Base-by-base conservation (phyloP, 306 rosid species). In the Senna tora region DNA sequence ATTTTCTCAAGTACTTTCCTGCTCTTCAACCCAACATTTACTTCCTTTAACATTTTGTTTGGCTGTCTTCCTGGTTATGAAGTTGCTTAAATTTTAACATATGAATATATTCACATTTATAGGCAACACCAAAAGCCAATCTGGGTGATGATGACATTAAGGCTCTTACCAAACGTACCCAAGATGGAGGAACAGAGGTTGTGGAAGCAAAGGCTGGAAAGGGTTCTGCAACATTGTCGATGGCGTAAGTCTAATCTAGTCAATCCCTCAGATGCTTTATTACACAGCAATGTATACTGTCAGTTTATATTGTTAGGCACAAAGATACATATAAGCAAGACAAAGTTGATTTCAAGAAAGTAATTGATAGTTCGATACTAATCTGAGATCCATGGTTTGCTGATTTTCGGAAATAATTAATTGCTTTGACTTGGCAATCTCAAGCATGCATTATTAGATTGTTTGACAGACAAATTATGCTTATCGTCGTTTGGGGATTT, bases 131-230 rank as follows among this genome's bases (percentile, higher is more conserved):
- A 4, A 62, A 77, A 71, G 96, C 90, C 79, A 94, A 91, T 88
- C 81, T 94, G 61, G 75, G 78, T 32, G 86, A 86, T 76, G 96
- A 88, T 22, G 77, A 50, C 7, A 83, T 94, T 67, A 56, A 16
- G 62, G 96, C 92, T 82, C 92, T 94, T 53, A 94, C 99, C 55
- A 86, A 89, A 87, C 82, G 99, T 72, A 91, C 99, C 12, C 99
- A 94, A 73, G 99, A 94, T 33, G 99, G 99, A 77, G 99, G 99
- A 54, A 94, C 99, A 0, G 99, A 94, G 83, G 99, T 94, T 70
- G 99, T 94, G 58, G 96, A 92, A 72, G 99, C 99, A 7, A 94
- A 94, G 88, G 99, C 99, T 32, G 99, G 97, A 81, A 91, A 94
- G 90, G 99, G 97, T 63, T 94, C 99, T 64, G 97, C 99, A 58